Conservation (phyloP, 441 rosid genomes). For the Populus hybrid region DNA sequence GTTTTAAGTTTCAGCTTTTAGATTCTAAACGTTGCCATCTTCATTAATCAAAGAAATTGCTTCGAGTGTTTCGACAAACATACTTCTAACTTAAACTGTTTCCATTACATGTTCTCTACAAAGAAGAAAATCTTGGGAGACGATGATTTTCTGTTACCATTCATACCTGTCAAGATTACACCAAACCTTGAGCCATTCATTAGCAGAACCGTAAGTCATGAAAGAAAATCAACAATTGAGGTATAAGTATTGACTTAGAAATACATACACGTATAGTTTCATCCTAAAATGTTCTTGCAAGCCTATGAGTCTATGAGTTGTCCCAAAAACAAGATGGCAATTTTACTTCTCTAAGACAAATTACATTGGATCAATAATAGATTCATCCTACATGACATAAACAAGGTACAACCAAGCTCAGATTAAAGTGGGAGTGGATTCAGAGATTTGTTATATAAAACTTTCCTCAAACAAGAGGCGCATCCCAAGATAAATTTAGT, state of each 20-base stretch:
- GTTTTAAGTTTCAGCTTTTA: neutral
- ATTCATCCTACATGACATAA: slow-evolving; percentile 1
- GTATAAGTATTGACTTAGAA: neutral
- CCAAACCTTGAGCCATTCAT: neutral
- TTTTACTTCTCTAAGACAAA: neutral
- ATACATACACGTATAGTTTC: neutral
- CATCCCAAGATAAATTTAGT: neutral
- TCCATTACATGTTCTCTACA: neutral
- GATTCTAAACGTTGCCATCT: neutral
- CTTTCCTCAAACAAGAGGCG: neutral
- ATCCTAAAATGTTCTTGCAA: neutral
- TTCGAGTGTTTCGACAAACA: neutral
- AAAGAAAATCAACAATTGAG: neutral
- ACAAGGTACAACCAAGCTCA: neutral
- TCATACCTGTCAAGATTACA: neutral
- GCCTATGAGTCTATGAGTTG: neutral
- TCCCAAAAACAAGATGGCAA: neutral
- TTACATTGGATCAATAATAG: neutral
- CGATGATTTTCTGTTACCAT: neutral
- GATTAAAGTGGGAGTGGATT: neutral
- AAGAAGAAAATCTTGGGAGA: neutral
- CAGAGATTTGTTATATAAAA: neutral
- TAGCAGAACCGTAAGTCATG: neutral
- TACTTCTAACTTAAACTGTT: neutral
- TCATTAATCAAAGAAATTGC: neutral